phyloP scores from a whole-genome alignment of 2,329 filamentous ascomycete species.

The Pseudogymnoascus sp. region DNA sequence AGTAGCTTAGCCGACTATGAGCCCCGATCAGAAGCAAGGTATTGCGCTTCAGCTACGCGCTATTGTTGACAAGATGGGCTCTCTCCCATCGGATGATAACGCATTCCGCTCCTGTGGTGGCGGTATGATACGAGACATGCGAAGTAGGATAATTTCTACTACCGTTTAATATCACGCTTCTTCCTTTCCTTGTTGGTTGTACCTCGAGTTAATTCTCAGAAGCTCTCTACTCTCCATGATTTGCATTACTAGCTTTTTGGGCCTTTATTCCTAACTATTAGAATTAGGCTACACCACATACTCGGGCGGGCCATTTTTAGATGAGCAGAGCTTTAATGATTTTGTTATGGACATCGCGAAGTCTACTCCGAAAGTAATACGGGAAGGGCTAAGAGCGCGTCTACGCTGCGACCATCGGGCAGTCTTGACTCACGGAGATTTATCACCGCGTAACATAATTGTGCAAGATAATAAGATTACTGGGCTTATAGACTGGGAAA shows the following conservation, averaged over 20 bases:
- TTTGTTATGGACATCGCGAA: not conserved
- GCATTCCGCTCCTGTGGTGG: not conserved
- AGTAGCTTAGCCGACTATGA: not conserved
- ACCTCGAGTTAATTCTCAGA: not conserved
- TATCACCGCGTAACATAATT: constrained; percentile 14
- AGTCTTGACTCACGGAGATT: constrained; percentile 12
- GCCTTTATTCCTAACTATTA: not conserved
- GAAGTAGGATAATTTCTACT: not conserved
- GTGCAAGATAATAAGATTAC: constrained; percentile 14
- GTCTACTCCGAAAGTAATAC: not conserved
- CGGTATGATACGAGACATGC: not conserved
- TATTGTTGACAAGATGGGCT: not conserved
- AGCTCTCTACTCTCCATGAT: not conserved
- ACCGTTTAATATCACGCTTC: not conserved
- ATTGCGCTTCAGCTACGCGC: not conserved
- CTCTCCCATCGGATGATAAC: not conserved
- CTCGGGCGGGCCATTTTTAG: not conserved
- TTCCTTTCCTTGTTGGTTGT: not conserved
- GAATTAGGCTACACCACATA: not conserved
- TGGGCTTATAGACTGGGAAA: constrained; percentile 16
- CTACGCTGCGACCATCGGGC: not conserved
- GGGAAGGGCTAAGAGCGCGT: not conserved
- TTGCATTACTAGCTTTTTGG: not conserved
- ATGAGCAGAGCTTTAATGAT: not conserved
- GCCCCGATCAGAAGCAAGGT: not conserved